Evolutionary conservation across 768 basidiomycete species (phyloP), one percentile per base, ranked within the genome.

Genomic region (Artomyces pyxidatus): DNA sequence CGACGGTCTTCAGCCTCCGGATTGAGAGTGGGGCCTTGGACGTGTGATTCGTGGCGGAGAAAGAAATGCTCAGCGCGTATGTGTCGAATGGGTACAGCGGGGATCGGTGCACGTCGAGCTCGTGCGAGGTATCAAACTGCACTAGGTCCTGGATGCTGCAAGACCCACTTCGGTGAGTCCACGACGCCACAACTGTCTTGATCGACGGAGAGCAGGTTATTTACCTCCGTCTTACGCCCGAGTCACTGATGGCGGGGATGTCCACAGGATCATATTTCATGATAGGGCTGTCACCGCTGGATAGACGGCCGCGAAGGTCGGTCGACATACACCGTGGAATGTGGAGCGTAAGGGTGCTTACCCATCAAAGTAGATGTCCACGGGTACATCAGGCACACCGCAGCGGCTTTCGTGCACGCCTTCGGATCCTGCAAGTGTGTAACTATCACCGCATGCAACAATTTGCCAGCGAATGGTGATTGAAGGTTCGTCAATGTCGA

Each of bases 51-150:
- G 66, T 55, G 3, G 69, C 72, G 1, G 72, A 69, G n/a, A 80
- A 48, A 27, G 73, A 76, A 59, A 66, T 76, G 10, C 73, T 65
- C 19, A 80, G 67, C 26, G 65, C 49, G 57, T 81, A 81, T 0
- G 67, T 71, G 58, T 81, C 79, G 59, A 80, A 81, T 1, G 79
- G 79, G 55, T 80, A 81, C 9, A 77, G 58, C 9, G 68, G 72
- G 11, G 74, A 74, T 59, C 73, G 62, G 50, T 77, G 75, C 10
- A 77, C 76, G 50, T 81, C 76, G 22, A 80, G 68, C 29, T 72
- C 71, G 57, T 80, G 74, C 52, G 76, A 73, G 46, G 72, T 77
- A 55, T 78, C 74, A 53, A 81, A 81, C 55, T 76, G 77, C 27
- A 74, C 71, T 11, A 78, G 65, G 51, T 72, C 76, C 56, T 78